Percentiles rank a stretch among this genome's conserved stretches.
phyloP scores from a whole-genome alignment of 345 rosid species.

The Hibiscus tridactylites region DNA sequence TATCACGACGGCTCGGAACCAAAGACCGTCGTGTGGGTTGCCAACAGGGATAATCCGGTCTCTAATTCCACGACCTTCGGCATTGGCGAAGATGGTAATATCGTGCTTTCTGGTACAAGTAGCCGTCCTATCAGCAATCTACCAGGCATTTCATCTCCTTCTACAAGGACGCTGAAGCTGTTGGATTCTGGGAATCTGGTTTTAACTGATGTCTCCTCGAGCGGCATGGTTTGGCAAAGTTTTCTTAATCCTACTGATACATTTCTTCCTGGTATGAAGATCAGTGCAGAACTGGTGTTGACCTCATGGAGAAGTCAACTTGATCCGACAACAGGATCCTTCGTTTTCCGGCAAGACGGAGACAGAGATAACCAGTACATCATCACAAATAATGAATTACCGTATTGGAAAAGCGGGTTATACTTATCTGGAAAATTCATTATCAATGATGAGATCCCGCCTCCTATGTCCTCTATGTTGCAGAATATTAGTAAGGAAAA shows the following conservation, averaged over 20 bases:
- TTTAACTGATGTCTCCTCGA: neutral
- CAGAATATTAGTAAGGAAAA: neutral
- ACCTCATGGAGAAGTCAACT: conserved; percentile 8
- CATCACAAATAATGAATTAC: neutral
- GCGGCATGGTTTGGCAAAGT: conserved; percentile 1
- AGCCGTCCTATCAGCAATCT: too few species aligned
- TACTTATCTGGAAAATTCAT: neutral
- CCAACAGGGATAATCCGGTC: neutral
- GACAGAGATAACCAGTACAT: neutral
- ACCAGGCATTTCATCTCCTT: neutral
- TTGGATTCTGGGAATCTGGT: conserved; percentile 14
- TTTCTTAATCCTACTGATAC: neutral
- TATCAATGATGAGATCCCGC: neutral
- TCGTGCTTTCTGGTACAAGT: neutral
- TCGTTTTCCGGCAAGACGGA: neutral
- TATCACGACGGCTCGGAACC: neutral
- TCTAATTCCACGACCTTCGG: conserved; percentile 4
- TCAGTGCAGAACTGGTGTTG: neutral
- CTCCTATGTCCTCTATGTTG: neutral
- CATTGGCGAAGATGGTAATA: neutral
- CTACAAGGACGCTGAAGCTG: neutral
- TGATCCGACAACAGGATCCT: neutral
- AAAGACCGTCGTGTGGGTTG: conserved; percentile 8
- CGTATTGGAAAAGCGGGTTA: conserved; percentile 3
- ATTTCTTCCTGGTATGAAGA: conserved; percentile 10